Evolutionary conservation across 2,329 filamentous ascomycete genomes (phyloP).

Genomic region (Pyrenophora tritici-repentis): DNA sequence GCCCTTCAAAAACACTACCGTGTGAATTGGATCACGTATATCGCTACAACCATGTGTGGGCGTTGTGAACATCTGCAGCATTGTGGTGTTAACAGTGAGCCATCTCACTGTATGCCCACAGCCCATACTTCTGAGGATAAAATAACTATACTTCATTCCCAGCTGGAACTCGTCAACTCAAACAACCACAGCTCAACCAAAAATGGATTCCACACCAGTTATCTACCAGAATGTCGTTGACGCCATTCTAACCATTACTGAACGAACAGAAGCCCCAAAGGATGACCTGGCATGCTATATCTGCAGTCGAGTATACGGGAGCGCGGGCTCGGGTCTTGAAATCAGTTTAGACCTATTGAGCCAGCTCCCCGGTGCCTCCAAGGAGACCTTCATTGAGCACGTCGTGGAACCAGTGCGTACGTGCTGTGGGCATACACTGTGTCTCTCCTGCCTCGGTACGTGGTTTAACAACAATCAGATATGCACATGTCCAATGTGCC

Average conservation of each 20-base stretch:
- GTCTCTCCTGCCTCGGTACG: constrained; percentile 4
- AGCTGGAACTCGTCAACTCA: too few relatives aligned
- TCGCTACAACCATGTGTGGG: too few relatives aligned
- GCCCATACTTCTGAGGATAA: too few relatives aligned
- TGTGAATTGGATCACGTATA: too few relatives aligned
- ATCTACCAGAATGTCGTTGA: constrained; percentile 9
- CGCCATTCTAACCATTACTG: neutral
- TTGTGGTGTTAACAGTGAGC: too few relatives aligned
- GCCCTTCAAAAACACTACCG: too few relatives aligned
- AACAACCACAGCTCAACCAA: neutral
- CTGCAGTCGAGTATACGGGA: neutral
- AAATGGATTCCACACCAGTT: neutral
- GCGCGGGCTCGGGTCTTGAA: neutral
- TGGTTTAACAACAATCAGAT: neutral
- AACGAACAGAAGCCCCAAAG: neutral
- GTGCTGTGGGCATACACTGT: constrained; percentile 7
- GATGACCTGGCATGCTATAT: constrained; percentile 2
- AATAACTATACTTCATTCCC: too few relatives aligned
- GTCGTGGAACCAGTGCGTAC: constrained; percentile 2
- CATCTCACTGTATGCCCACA: too few relatives aligned
- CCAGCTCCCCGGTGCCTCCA: neutral
- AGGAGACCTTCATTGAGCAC: neutral
- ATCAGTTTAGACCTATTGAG: neutral
- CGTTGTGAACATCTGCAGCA: too few relatives aligned
- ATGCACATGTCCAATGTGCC: constrained; percentile 8